A percentile compares a stretch with the other conserved stretches of the same genome.
These are phyloP conservation scores for Theobroma cacao DNA, from an alignment of 345 rosid genomes.

Conservation along the genomic window DNA sequence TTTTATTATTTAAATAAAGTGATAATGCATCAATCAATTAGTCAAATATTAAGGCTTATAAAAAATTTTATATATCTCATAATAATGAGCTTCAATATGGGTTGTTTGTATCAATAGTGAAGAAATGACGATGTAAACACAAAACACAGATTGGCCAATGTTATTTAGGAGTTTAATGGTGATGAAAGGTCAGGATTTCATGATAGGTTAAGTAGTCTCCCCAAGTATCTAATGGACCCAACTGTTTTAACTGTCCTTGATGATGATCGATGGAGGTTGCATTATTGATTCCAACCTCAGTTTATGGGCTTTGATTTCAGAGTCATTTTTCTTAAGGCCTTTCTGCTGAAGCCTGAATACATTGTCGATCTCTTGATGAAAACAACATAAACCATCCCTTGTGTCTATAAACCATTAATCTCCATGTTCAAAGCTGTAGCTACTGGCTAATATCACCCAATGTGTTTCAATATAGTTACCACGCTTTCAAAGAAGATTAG, in stretches of 20 bases:
- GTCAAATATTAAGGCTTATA: no score
- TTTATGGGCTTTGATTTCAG: neutral
- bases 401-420: neutral
- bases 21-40: no score
- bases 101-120: neutral
- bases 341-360: neutral
- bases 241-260: neutral
- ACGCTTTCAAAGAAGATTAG: neutral
- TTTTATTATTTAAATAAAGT: no score
- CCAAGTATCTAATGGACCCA: neutral
- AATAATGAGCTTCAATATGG: neutral
- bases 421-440: neutral
- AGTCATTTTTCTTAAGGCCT: neutral
- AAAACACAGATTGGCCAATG: neutral
- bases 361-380: neutral
- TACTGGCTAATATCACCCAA: neutral
- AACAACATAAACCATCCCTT: neutral
- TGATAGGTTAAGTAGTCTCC: neutral
- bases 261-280: neutral
- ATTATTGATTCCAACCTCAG: neutral
- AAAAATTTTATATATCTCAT: no score
- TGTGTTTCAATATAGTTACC: neutral
- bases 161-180: neutral
- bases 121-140: neutral
- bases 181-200: neutral